phyloP scores from a whole-genome alignment of 495 filamentous ascomycete genomes.

The Podospora anserina region DNA sequence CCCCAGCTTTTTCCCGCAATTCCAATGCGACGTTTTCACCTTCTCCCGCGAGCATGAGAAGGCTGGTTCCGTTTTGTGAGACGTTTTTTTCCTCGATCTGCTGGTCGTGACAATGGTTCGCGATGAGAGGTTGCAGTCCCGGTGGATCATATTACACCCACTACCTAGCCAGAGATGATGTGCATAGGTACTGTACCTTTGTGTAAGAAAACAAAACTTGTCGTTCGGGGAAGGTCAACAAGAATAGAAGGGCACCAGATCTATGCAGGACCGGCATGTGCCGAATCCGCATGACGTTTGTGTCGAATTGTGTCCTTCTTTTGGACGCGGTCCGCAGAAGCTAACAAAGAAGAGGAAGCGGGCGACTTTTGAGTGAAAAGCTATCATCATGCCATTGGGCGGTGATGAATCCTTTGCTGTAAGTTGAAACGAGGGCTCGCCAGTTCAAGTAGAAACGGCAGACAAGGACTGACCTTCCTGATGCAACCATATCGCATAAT shows the following conservation, averaged over 20 bases:
- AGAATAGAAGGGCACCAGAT: not conserved
- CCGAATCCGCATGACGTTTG: constrained; percentile 6
- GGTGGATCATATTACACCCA: not conserved
- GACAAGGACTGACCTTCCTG: constrained; percentile 4
- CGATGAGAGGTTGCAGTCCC: not conserved
- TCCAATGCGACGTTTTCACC: constrained; percentile 17
- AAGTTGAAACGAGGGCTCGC: not conserved
- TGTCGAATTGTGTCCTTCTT: not conserved
- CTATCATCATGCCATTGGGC: not conserved
- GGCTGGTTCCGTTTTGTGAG: not conserved
- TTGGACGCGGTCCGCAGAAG: not conserved
- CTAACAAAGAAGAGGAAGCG: not conserved
- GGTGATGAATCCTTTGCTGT: not conserved
- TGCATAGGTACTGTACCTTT: not conserved
- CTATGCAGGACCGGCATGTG: not conserved
- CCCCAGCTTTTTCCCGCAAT: constrained; percentile 23
- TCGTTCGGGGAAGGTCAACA: too few relatives aligned
- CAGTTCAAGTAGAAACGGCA: not conserved
- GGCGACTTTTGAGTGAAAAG: not conserved
- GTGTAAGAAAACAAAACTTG: not conserved
- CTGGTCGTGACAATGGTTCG: not conserved
- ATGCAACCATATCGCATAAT: constrained; percentile 10
- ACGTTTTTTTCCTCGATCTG: not conserved
- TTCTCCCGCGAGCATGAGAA: not conserved
- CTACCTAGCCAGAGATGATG: not conserved